These are phyloP conservation scores for Cryphonectria carpinicola DNA, from an alignment of 2,329 filamentous ascomycete genomes.

Conservation along the genomic window DNA sequence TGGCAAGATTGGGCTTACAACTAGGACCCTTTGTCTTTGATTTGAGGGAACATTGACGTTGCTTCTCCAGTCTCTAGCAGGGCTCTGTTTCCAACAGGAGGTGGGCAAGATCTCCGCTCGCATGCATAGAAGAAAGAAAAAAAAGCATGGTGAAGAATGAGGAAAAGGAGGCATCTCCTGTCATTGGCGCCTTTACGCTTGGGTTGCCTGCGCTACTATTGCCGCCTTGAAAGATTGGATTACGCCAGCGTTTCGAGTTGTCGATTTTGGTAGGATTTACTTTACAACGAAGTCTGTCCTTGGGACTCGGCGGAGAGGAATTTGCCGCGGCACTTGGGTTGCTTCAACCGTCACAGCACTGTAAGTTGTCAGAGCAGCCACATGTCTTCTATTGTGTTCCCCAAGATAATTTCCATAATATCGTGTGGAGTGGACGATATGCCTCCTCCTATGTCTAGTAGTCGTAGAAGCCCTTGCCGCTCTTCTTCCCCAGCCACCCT, in stretches of 20 bases:
- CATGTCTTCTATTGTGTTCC: neutral
- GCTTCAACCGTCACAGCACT: neutral
- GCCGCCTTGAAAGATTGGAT: neutral
- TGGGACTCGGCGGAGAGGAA: neutral
- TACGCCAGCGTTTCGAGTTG: neutral
- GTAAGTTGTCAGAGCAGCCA: neutral
- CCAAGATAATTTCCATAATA: neutral
- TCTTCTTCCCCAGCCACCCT: slow-evolving; percentile 97
- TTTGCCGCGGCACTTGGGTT: neutral
- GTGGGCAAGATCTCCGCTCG: neutral
- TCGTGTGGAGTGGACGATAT: neutral
- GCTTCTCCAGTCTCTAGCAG: neutral
- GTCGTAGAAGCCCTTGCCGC: slow-evolving; percentile 92
- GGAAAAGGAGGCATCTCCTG: neutral
- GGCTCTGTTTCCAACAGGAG: neutral
- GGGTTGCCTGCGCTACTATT: neutral
- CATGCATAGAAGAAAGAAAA: neutral
- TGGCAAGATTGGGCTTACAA: neutral
- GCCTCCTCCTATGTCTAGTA: slow-evolving; percentile 54
- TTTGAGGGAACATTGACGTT: neutral
- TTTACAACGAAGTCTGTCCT: neutral
- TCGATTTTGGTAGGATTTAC: neutral
- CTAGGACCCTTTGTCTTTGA: neutral
- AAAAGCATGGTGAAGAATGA: neutral
- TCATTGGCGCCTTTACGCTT: neutral